Conservation (phyloP, 148 eudicot genomes). For the Vaccinium darrowii region DNA sequence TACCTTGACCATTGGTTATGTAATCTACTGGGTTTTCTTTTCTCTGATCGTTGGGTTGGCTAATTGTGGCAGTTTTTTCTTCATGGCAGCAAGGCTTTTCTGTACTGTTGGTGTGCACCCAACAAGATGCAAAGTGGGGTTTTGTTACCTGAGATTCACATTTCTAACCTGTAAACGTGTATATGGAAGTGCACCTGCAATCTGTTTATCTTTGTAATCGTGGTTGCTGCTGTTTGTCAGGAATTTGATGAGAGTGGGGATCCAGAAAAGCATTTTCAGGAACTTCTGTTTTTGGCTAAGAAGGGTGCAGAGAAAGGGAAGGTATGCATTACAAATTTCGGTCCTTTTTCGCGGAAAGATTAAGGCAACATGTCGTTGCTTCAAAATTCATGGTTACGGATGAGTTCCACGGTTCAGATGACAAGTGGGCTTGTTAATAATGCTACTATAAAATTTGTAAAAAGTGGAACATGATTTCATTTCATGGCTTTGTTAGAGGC, state of each 20-base stretch:
- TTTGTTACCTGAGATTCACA: slow-evolving; percentile 8
- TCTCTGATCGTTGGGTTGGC: slow-evolving; percentile 8
- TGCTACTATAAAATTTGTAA: background rate
- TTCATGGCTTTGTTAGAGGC: background rate
- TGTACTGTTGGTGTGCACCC: slow-evolving; percentile 99
- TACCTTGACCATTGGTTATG: background rate
- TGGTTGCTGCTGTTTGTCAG: slow-evolving; percentile 30
- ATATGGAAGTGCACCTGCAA: slow-evolving; percentile 5
- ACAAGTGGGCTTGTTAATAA: background rate
- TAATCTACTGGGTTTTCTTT: background rate
- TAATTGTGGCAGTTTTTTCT: slow-evolving; percentile 23
- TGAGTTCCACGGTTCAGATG: background rate
- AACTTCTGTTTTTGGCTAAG: slow-evolving; percentile 75
- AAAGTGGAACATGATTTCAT: background rate
- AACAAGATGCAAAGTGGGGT: slow-evolving; percentile 82
- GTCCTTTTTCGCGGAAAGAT: background rate
- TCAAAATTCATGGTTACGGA: background rate
- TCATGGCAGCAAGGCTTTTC: slow-evolving; percentile 76
- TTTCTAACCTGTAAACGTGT: background rate
- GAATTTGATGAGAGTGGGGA: slow-evolving; percentile 97
- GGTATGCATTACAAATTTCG: slow-evolving; percentile 37
- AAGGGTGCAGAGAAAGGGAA: slow-evolving; percentile 91
- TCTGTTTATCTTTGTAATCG: background rate
- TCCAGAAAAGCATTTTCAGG: slow-evolving; percentile 85
- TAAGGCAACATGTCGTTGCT: background rate